Evolutionary conservation across 164 flowering plant genomes (phyloP).

Genomic region (Magnolia officinalis): DNA sequence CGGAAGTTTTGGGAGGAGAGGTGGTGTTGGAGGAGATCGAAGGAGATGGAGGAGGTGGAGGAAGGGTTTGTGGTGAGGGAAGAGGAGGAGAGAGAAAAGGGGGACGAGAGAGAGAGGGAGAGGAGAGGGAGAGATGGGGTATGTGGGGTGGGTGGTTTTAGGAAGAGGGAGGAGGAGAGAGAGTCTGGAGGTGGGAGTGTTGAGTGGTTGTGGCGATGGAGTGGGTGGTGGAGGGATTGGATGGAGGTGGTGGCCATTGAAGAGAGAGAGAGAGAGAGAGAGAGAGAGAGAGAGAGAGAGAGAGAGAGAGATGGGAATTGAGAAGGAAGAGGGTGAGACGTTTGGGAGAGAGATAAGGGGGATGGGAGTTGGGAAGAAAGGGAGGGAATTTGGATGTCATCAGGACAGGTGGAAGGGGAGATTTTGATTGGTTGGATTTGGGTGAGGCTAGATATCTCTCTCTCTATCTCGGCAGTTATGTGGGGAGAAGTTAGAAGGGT

Average conservation of each 20-base stretch:
- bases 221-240: slow-evolving; percentile 39
- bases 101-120: slow-evolving; percentile 20
- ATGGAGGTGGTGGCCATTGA: slow-evolving; percentile 49
- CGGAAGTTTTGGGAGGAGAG: slow-evolving; percentile 54
- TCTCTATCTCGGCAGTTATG: not conserved
- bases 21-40: slow-evolving; percentile 56
- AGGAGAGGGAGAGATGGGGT: slow-evolving; percentile 16
- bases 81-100: slow-evolving; percentile 24
- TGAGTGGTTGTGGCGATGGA: slow-evolving; percentile 25
- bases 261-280: slow-evolving; percentile 14
- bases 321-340: not conserved
- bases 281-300: slow-evolving; percentile 11
- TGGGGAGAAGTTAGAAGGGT: not conserved
- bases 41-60: slow-evolving; percentile 32
- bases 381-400: slow-evolving; percentile 4
- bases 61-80: slow-evolving; percentile 25
- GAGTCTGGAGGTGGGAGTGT: slow-evolving; percentile 20
- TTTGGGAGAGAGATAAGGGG: not conserved
- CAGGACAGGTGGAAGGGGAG: not conserved
- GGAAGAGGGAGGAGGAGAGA: slow-evolving; percentile 23
- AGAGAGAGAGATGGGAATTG: not conserved
- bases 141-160: slow-evolving; percentile 31
- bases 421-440: slow-evolving; percentile 9
- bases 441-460: slow-evolving; percentile 7
- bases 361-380: not conserved